Base-by-base conservation (phyloP, 1,284 basidiomycete species). In the Irpex sp. region DNA sequence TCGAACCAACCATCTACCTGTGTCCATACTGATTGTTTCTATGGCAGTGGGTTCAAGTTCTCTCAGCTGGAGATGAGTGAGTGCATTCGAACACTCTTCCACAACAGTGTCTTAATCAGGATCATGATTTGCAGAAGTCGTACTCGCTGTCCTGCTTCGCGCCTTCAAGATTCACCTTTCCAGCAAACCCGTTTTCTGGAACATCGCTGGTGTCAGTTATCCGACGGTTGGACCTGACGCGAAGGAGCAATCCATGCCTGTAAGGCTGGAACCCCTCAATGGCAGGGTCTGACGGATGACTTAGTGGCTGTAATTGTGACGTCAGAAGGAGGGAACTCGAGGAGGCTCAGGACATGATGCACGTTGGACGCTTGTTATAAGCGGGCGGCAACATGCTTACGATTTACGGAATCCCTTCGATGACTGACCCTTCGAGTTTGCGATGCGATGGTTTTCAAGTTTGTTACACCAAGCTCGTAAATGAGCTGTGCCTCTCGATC, bases 51-150 rank as follows among this genome's bases (percentile, higher is more conserved):
- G 14, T 63, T 65, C 64, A 65, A 65, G 35, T 63, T 65, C 37
- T 58, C 56, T 12, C 55, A 65, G 42, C 59, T 65, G 2, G 64
- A 65, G 36, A 62, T 63, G 45, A 62, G 60, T 61, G 21, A 28
- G 60, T 58, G 33, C 48, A 10, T 57, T 10, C 36, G 5, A 16
- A n/a, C 42, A n/a, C 48, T 57, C 36, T 35, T 8, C 12, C 33
- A 18, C 1, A 33, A 33, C 6, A 33, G 28, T 33, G 28, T 45
- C 57, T 57, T 1, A 56, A 19, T 56, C 9, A 35, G 21, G n/a
- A n/a, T 55, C 37, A 37, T 37, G 35, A 14, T 37, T 21, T n/a
- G 28, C 57, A 65, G 64, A 65, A 65, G 69, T 65, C 18, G 64
- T 65, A 21, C 35, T 65, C 16, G 57, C 59, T n/a, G 57, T 63